Evolutionary conservation across 2,329 filamentous ascomycete species (phyloP).

Genomic region (Clonostachys sp.): DNA sequence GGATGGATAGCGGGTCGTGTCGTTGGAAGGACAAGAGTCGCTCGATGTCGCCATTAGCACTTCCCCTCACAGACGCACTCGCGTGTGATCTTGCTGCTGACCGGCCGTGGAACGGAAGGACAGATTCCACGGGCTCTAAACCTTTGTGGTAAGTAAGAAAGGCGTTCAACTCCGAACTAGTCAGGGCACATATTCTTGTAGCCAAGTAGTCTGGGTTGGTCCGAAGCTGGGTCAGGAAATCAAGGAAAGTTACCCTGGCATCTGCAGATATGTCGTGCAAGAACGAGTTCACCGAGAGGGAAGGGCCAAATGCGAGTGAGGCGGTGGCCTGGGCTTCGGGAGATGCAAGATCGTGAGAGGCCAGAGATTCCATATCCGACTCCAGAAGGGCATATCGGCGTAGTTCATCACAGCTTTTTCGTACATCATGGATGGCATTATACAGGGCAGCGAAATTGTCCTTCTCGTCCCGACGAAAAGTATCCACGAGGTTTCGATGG

Average conservation of each 20-base stretch:
- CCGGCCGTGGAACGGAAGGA: slow-evolving; percentile 64
- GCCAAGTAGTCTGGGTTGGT: slow-evolving; percentile 87
- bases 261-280: slow-evolving; percentile 71
- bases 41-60: slow-evolving; percentile 64
- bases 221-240: slow-evolving; percentile 76
- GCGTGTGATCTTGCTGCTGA: slow-evolving; percentile 39
- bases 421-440: slow-evolving; percentile 74
- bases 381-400: slow-evolving; percentile 67
- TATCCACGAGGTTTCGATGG: slow-evolving; percentile 71
- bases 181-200: slow-evolving; percentile 71
- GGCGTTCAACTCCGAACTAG: slow-evolving; percentile 69
- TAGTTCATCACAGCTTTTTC: slow-evolving; percentile 70
- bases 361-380: slow-evolving; percentile 61
- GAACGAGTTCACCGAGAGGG: slow-evolving; percentile 29
- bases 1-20: slow-evolving; percentile 77
- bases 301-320: slow-evolving; percentile 8
- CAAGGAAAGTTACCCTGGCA: slow-evolving; percentile 69
- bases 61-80: slow-evolving; percentile 36
- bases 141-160: slow-evolving; percentile 75
- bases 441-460: slow-evolving; percentile 70
- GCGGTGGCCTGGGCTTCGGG: slow-evolving; percentile 38
- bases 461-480: slow-evolving; percentile 75
- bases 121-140: slow-evolving; percentile 77
- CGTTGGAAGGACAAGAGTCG: slow-evolving; percentile 84
- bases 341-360: slow-evolving; percentile 34